Base-by-base conservation (phyloP, 2,329 filamentous ascomycete species). In the Dendryphion nanum region DNA sequence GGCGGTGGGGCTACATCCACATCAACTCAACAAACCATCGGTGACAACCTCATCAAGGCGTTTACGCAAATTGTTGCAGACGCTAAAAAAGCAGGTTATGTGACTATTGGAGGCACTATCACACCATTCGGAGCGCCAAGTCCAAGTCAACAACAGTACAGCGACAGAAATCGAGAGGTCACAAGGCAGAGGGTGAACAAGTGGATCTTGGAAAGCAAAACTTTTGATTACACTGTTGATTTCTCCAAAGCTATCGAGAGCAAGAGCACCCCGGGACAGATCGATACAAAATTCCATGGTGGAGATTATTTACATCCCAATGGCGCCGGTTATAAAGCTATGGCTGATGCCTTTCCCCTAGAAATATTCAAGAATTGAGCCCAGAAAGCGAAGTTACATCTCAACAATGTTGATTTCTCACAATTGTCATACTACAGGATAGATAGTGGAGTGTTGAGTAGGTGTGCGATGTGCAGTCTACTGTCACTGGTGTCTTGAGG, bases 271-370 rank as follows among this genome's bases (percentile, higher is more conserved):
- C 55, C 61, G 19, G 69, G 66, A 4, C 66, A 72, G 51, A 49
- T 85, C 56, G 68, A 68, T 19, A 51, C 55, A 13, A 57, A 70
- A 41, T 82, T 73, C 48, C 73, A 84, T 49, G 72, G 75, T 1
- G 81, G 82, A 0, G 81, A 84, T 59, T 77, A 78, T 54, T 54
- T 85, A 52, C 81, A 85, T 66, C 77, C 78, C 0, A 83, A 77
- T 59, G 72, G 71, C 2, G 68, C 63, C 1, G 81, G 78, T 0
- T 84, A 81, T 57, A 70, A 78, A 54, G 71, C 71, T 1, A 69
- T 84, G 54, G 80, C 79, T 2, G 67, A 77, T 41, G 62, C 61
- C 30, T 81, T 84, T 44, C 77, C 78, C 2, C 41, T 83, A 37
- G 66, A 71, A 6, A 59, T 81, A 4, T 77, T 83, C 47, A 58